Base-by-base conservation (phyloP, 192 early-diverging fungal species). In the Podochytrium sp. region DNA sequence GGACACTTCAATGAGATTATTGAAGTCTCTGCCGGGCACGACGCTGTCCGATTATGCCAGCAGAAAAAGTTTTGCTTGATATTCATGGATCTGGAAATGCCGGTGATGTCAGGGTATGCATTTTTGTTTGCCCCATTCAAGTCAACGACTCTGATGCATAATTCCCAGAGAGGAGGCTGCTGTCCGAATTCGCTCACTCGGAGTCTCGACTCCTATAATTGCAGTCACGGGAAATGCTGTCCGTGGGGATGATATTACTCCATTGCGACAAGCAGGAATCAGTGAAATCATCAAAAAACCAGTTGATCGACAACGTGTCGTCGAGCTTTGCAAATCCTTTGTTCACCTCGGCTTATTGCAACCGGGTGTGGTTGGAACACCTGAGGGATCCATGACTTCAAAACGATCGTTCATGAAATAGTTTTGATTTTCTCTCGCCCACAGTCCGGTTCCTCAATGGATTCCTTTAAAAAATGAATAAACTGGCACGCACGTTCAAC, bases 221-320 rank as follows among this genome's bases (percentile, higher is more conserved):
- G 78, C 65, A 18, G 74, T 76, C 6, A 76, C 78, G 58, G 73
- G 73, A 61, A 74, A 79, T 52, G 6, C 50, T 0, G 49, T 72
- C 27, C 63, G 53, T 14, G 74, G 51, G 3, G 74, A 75, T 27
- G 74, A 63, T 25, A 43, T 29, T 18, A 52, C 18, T 33, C 49
- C 52, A 3, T 33, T 79, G 49, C 10, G 20, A 32, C 73, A 75
- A 60, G 78, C 50, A 12, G 78, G 78, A 35, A 56, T 79, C 34
- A 75, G n/a, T 7, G 74, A 75, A 40, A 67, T 64, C 25, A 27
- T 79, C 7, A 69, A 70, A 23, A 79, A 79, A 49, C 78, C 78
- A 18, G 67, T 79, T 20, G 51, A 67, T 2, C 37, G 73, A 20
- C 41, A 53, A n/a, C 53, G 40, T 51, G 34, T 79, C 20, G 3